Evolutionary conservation across 164 flowering plant genomes (phyloP).

Genomic region (Buxus sempervirens): DNA sequence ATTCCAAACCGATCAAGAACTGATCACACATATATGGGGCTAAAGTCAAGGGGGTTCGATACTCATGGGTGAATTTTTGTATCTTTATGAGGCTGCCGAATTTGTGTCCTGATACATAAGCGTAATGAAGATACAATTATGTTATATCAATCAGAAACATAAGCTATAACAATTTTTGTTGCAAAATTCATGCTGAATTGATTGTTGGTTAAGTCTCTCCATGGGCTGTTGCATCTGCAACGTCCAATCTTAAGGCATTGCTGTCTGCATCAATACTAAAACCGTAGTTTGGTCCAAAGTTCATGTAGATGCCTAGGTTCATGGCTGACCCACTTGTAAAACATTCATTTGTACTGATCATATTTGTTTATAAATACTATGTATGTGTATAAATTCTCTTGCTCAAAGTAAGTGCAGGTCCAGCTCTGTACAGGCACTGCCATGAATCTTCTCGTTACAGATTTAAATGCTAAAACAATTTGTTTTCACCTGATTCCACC

Average conservation of each 20-base stretch:
- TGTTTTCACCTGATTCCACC: background rate
- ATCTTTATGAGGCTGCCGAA: conserved; percentile 2
- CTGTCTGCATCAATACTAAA: too few species aligned
- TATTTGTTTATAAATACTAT: too few species aligned
- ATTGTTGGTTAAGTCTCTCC: background rate
- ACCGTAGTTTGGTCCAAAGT: too few species aligned
- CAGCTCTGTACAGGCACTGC: background rate
- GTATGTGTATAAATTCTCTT: too few species aligned
- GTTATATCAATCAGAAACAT: background rate
- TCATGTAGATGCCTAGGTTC: too few species aligned
- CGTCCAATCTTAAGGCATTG: too few species aligned
- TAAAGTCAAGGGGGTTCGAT: background rate
- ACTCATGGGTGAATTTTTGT: background rate
- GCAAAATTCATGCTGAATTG: background rate
- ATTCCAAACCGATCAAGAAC: conserved; percentile 3
- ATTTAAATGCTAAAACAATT: background rate
- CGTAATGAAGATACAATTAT: too few species aligned
- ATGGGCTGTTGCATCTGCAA: background rate
- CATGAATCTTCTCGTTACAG: background rate
- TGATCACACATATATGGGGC: background rate
- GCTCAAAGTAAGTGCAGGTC: background rate
- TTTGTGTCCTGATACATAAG: conserved; percentile 5
- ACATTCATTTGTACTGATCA: too few species aligned
- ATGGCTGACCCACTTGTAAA: too few species aligned
- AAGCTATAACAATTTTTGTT: too few species aligned